These are phyloP conservation scores for Neoboletus subvelutipes DNA, from an alignment of 768 basidiomycete genomes.

Conservation along the genomic window DNA sequence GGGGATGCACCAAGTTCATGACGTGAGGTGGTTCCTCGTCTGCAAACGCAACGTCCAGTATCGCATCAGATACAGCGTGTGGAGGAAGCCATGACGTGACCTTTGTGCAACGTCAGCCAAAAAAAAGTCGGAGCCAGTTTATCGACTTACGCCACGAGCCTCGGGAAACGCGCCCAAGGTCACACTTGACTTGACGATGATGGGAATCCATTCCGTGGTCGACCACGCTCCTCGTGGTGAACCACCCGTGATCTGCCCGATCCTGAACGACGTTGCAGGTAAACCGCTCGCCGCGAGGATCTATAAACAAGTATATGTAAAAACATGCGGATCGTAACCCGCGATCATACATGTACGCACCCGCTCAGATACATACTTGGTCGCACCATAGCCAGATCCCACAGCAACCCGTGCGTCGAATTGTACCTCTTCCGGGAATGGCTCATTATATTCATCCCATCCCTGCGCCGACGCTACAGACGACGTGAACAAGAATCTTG, in stretches of 20 bases:
- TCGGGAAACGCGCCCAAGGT: conserved; percentile 32
- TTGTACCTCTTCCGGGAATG: conserved; percentile 34
- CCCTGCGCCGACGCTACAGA: conserved; percentile 33
- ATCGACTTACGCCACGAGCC: conserved; percentile 25
- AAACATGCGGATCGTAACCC: not conserved
- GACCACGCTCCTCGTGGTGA: conserved; percentile 38
- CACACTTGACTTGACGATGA: conserved; percentile 36
- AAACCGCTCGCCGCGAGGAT: conserved; percentile 35
- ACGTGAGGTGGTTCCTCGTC: conserved; percentile 16
- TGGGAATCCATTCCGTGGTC: conserved; percentile 38
- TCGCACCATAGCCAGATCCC: conserved; percentile 38
- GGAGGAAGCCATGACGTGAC: conserved; percentile 32
- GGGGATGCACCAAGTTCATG: conserved; percentile 36
- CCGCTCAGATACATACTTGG: conserved; percentile 30
- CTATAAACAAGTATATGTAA: not conserved
- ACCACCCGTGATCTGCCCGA: conserved; percentile 40
- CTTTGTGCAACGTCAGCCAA: conserved; percentile 9
- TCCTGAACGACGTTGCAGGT: conserved; percentile 32
- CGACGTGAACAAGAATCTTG: conserved; percentile 42
- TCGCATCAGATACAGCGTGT: conserved; percentile 25
- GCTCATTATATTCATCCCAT: conserved; percentile 13
- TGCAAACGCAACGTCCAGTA: conserved; percentile 32
- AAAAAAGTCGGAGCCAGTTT: not conserved
- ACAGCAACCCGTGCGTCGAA: conserved; percentile 28
- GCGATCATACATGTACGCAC: conserved; percentile 2